Conservation (phyloP, 345 rosid species). For the Eutrema yunnanense region DNA sequence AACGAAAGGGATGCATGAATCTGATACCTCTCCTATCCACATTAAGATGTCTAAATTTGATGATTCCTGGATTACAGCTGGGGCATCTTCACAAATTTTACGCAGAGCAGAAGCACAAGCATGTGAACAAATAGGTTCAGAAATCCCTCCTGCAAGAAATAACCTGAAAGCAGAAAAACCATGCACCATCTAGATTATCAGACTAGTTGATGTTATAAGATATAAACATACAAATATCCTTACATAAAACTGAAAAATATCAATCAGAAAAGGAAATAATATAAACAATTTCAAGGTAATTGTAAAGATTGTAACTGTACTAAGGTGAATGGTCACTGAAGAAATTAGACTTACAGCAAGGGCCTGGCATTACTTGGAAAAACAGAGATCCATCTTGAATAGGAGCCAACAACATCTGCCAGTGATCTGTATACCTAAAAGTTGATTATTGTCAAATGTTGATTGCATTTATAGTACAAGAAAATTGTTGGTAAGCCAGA, state of each 20-base stretch:
- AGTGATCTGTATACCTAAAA: slow-evolving; percentile 88
- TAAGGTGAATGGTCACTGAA: not conserved
- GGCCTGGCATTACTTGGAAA: slow-evolving; percentile 59
- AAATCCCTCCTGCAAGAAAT: slow-evolving; percentile 90
- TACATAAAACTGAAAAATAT: not conserved
- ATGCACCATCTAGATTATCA: slow-evolving; percentile 4
- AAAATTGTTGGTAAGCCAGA: not conserved
- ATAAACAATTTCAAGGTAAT: not conserved
- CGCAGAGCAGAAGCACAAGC: slow-evolving; percentile 88
- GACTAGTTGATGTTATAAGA: not conserved
- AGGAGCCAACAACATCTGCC: slow-evolving; percentile 91
- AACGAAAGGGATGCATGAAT: not conserved
- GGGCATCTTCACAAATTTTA: slow-evolving; percentile 86
- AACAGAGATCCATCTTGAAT: slow-evolving; percentile 81
- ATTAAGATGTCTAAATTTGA: slow-evolving; percentile 83
- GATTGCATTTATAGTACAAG: slow-evolving; percentile 16
- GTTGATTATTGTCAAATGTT: slow-evolving; percentile 20
- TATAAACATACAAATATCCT: not conserved
- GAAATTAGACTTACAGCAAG: slow-evolving; percentile 57
- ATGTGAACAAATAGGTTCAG: slow-evolving; percentile 64
- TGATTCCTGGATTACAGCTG: slow-evolving; percentile 59
- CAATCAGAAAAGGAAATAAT: not conserved
- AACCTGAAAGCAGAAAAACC: slow-evolving; percentile 66
- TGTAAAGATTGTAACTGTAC: not conserved
- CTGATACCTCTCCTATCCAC: slow-evolving; percentile 85